Evolutionary conservation across 2,329 filamentous ascomycete species (phyloP).

Genomic region (Pseudodiploospora longispora): DNA sequence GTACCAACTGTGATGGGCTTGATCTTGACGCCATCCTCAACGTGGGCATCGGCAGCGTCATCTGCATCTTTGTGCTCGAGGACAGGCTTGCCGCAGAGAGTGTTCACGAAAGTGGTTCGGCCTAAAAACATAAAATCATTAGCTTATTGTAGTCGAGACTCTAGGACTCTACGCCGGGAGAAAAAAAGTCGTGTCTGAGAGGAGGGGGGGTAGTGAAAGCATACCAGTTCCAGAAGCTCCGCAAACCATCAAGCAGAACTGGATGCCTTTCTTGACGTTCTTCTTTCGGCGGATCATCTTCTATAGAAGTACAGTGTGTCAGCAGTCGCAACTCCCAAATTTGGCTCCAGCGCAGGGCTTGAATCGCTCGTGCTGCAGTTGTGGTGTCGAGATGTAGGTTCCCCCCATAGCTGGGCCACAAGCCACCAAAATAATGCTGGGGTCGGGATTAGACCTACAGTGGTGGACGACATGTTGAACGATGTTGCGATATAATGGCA

Average conservation of each 20-base stretch:
- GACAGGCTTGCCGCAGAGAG: constrained; percentile 91
- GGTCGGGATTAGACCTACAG: constrained; percentile 5
- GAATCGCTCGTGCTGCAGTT: too few relatives aligned
- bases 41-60: constrained; percentile 76
- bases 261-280: constrained; percentile 99
- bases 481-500: constrained; percentile 1
- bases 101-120: constrained; percentile 98
- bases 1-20: constrained; percentile 95
- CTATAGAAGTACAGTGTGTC: constrained; percentile 27
- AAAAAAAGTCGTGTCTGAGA: not conserved
- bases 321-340: too few relatives aligned
- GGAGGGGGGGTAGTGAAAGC: constrained; percentile 23
- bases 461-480: constrained; percentile 18
- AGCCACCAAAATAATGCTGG: not conserved
- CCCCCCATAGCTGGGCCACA: too few relatives aligned
- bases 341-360: too few relatives aligned
- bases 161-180: too few relatives aligned
- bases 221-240: constrained; percentile 96
- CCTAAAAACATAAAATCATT: constrained; percentile 40
- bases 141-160: too few relatives aligned
- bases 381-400: too few relatives aligned
- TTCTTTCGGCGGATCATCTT: constrained; percentile 99
- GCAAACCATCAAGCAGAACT: constrained; percentile 99
- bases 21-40: constrained; percentile 97
- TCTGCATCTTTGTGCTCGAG: constrained; percentile 88